Percentiles rank a stretch among this genome's conserved stretches.
These are phyloP conservation scores for Apiospora hydei DNA, from an alignment of 2,329 filamentous ascomycete genomes.

Conservation along the genomic window DNA sequence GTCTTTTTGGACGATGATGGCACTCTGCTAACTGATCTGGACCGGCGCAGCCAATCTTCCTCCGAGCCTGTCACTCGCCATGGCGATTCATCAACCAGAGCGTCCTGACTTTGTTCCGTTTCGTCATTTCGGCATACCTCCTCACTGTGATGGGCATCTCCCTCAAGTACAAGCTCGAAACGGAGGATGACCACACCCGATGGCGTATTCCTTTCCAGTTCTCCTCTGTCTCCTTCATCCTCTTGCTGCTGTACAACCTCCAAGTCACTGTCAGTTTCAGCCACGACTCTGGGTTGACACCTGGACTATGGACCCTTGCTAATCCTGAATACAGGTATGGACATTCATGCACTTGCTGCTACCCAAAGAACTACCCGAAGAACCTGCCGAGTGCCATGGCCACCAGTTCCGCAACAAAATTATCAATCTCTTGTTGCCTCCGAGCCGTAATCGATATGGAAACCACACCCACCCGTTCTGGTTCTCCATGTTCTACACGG, in stretches of 20 bases:
- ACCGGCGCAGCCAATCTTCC: slow-evolving; percentile 54
- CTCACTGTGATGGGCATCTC: slow-evolving; percentile 50
- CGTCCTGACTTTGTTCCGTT: slow-evolving; percentile 52
- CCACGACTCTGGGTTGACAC: background rate
- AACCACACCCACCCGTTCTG: slow-evolving; percentile 43
- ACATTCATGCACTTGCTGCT: slow-evolving; percentile 60
- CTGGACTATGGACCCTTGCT: slow-evolving; percentile 4
- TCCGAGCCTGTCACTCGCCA: slow-evolving; percentile 59
- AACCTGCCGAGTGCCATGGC: slow-evolving; percentile 37
- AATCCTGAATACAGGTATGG: slow-evolving; percentile 50
- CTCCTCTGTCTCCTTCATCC: slow-evolving; percentile 50
- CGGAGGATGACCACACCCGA: slow-evolving; percentile 46
- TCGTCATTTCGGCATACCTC: slow-evolving; percentile 52
- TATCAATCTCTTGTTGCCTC: slow-evolving; percentile 53
- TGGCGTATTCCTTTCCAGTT: slow-evolving; percentile 59
- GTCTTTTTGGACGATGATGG: background rate
- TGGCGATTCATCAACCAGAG: slow-evolving; percentile 57
- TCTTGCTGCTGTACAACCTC: slow-evolving; percentile 55
- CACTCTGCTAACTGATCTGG: background rate
- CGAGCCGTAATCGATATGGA: slow-evolving; percentile 48
- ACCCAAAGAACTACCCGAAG: slow-evolving; percentile 47
- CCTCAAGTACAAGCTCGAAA: slow-evolving; percentile 53
- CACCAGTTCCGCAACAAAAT: slow-evolving; percentile 46
- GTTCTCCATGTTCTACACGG: slow-evolving; percentile 60
- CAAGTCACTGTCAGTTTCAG: slow-evolving; percentile 53